Percentiles rank a stretch among this genome's conserved stretches.
Conservation (phyloP, 176 grass and related monocot genomes). For the Aegilops sharonensis region DNA sequence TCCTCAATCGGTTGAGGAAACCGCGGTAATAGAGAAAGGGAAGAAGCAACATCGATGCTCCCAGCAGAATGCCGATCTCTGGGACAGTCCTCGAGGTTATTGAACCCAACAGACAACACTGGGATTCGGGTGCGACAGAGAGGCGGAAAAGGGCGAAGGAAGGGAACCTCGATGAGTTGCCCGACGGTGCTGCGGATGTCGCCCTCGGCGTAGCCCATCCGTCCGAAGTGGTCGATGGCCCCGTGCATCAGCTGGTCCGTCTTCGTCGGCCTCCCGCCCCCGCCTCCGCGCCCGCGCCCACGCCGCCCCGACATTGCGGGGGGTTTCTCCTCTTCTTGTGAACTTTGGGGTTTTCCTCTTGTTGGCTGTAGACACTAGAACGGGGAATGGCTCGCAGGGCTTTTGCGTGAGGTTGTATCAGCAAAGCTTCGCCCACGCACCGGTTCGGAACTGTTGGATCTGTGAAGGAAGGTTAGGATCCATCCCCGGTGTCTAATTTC, state of each 20-base stretch:
- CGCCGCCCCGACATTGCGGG: not conserved
- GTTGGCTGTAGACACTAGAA: too few relatives aligned
- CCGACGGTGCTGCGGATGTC: not conserved
- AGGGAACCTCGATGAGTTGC: constrained; percentile 8
- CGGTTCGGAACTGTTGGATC: not conserved
- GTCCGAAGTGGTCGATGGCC: not conserved
- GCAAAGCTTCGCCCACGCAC: not conserved
- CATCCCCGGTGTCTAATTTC: not conserved
- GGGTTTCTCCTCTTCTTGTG: not conserved
- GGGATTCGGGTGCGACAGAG: not conserved
- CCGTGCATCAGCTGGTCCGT: not conserved
- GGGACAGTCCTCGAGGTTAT: not conserved
- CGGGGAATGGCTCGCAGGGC: not conserved
- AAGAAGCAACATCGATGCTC: not conserved
- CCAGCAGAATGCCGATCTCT: not conserved
- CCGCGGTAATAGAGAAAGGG: not conserved
- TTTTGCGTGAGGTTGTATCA: too few relatives aligned
- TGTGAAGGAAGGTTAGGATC: not conserved
- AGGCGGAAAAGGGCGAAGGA: too few relatives aligned
- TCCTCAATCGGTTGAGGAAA: not conserved
- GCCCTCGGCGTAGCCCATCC: constrained; percentile 14
- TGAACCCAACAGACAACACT: not conserved
- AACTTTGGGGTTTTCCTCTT: not conserved
- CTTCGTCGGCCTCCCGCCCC: not conserved
- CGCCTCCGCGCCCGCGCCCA: not conserved